Percentiles rank a stretch among this genome's conserved stretches.
Evolutionary conservation across 2,329 filamentous ascomycete genomes (phyloP).

Genomic region (Magnaporthiopsis rhizophila): DNA sequence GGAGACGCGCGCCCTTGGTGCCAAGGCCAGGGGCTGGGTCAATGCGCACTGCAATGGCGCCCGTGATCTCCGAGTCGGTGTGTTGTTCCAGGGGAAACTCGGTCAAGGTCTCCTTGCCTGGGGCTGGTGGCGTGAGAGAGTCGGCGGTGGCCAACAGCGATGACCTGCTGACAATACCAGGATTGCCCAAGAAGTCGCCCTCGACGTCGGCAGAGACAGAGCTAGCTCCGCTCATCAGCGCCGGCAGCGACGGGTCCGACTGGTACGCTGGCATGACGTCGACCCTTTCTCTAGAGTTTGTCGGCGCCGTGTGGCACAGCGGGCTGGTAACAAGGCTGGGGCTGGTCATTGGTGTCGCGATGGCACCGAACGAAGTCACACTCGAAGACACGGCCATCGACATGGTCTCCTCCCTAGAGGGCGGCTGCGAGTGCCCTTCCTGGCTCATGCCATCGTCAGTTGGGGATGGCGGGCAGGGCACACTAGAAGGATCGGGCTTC

Average conservation of each 20-base stretch:
- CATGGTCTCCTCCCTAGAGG: slow-evolving; percentile 32
- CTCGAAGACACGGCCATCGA: slow-evolving; percentile 42
- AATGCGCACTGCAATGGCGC: slow-evolving; percentile 20
- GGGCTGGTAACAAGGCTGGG: slow-evolving; percentile 46
- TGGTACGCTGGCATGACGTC: slow-evolving; percentile 46
- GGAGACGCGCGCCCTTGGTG: background rate
- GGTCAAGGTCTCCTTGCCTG: slow-evolving; percentile 36
- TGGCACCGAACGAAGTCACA: slow-evolving; percentile 39
- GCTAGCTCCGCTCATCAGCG: slow-evolving; percentile 54
- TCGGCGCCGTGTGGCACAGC: slow-evolving; percentile 28
- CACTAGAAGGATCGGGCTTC: slow-evolving; percentile 20
- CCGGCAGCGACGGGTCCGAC: slow-evolving; percentile 57
- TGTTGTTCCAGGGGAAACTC: slow-evolving; percentile 38
- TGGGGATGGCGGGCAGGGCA: slow-evolving; percentile 38
- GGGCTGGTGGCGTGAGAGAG: slow-evolving; percentile 44
- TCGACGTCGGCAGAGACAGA: slow-evolving; percentile 57
- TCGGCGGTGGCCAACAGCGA: slow-evolving; percentile 44
- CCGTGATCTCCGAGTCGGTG: slow-evolving; percentile 12
- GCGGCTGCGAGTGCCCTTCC: slow-evolving; percentile 17
- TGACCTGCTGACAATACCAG: slow-evolving; percentile 35
- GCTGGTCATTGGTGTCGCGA: slow-evolving; percentile 45
- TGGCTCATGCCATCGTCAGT: slow-evolving; percentile 26
- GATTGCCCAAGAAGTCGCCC: slow-evolving; percentile 47
- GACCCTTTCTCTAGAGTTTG: slow-evolving; percentile 31
- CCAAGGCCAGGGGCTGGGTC: slow-evolving; percentile 10